These are phyloP conservation scores for Macrolepiota fuliginosa DNA, from an alignment of 768 basidiomycete species.

Conservation along the genomic window DNA sequence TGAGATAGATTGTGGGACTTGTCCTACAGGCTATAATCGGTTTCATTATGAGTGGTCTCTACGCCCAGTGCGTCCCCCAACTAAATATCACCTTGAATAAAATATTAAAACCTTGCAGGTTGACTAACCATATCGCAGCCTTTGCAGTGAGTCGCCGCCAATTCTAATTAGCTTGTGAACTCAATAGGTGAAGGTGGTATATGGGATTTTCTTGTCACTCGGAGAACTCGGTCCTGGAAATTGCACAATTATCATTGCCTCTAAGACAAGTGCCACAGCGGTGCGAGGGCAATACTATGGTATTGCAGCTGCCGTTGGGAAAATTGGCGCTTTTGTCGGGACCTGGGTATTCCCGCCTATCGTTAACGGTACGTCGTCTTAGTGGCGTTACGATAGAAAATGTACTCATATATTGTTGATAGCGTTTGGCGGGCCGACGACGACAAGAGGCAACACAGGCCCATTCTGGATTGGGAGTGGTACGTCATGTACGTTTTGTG, in stretches of 20 bases:
- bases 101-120: conserved; percentile 25
- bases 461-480: conserved; percentile 89
- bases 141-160: conserved; percentile 56
- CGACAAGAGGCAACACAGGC: conserved; percentile 70
- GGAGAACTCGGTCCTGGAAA: conserved; percentile 92
- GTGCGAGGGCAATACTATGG: conserved; percentile 87
- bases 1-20: conserved; percentile 59
- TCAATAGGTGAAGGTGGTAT: conserved; percentile 54
- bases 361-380: conserved; percentile 44
- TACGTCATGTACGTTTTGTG: conserved; percentile 18
- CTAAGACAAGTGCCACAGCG: conserved; percentile 84
- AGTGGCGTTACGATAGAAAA: background rate
- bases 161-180: background rate
- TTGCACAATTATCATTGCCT: conserved; percentile 79
- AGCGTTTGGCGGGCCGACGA: conserved; percentile 60
- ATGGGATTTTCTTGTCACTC: conserved; percentile 87
- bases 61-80: conserved; percentile 39
- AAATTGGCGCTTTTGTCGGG: conserved; percentile 80
- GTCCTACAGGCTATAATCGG: conserved; percentile 70
- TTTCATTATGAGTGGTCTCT: conserved; percentile 91
- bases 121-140: conserved; percentile 62
- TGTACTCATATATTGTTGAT: conserved; percentile 6
- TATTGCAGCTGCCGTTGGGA: conserved; percentile 80
- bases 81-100: background rate
- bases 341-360: conserved; percentile 77